Evolutionary conservation across 1,284 basidiomycete genomes (phyloP).

Genomic region (Schizophyllum amplum): DNA sequence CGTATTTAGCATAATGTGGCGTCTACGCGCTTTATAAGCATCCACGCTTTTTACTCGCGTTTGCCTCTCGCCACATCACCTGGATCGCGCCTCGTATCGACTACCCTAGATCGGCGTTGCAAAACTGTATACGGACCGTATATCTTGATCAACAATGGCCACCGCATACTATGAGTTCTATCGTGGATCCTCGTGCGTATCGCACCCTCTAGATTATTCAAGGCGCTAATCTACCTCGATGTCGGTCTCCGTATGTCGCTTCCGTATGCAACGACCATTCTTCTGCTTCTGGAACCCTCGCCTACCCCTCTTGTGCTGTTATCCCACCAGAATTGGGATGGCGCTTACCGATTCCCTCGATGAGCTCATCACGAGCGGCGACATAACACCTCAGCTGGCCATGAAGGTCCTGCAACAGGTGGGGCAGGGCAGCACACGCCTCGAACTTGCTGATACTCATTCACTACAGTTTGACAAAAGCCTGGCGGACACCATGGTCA

Average conservation of each 20-base stretch:
- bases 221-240: too few relatives aligned
- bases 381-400: conserved; percentile 95
- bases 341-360: conserved; percentile 97
- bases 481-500: conserved; percentile 83
- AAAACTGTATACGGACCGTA: too few relatives aligned
- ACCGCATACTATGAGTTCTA: conserved; percentile 89
- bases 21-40: background rate
- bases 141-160: conserved; percentile 41
- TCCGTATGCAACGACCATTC: too few relatives aligned
- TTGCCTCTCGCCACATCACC: background rate
- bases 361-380: conserved; percentile 94
- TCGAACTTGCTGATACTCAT: background rate
- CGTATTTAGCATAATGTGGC: background rate
- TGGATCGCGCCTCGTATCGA: background rate
- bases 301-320: background rate
- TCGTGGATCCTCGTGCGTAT: conserved; percentile 74
- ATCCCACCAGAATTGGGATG: conserved; percentile 76
- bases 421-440: conserved; percentile 14
- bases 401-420: conserved; percentile 98
- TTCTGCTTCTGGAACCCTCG: too few relatives aligned
- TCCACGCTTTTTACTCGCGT: background rate
- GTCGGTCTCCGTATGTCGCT: too few relatives aligned
- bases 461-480: conserved; percentile 84
- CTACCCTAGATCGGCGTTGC: too few relatives aligned
- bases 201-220: background rate